These are phyloP conservation scores for Aspergillus spinulosporus DNA, from an alignment of 2,329 filamentous ascomycete species.

Conservation along the genomic window DNA sequence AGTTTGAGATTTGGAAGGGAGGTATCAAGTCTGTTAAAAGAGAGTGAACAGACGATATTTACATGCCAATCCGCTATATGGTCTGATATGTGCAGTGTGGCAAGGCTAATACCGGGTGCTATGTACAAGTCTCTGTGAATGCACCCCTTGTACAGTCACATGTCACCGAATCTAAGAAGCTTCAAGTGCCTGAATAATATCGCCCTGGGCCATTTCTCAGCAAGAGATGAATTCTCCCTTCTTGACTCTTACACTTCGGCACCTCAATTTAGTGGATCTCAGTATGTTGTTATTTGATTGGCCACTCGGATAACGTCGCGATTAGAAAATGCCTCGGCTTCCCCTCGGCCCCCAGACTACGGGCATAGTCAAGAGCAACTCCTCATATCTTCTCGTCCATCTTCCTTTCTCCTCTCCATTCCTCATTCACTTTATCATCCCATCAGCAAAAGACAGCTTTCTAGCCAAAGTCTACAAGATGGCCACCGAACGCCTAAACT, in stretches of 20 bases:
- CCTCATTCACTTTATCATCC: background rate
- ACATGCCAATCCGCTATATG: background rate
- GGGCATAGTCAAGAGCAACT: slow-evolving; percentile 8
- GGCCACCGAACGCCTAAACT: slow-evolving; percentile 82
- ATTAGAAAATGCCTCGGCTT: slow-evolving; percentile 18
- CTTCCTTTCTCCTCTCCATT: background rate
- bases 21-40: slow-evolving; percentile 46
- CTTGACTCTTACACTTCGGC: too few species aligned
- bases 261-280: background rate
- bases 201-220: background rate
- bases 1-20: slow-evolving; percentile 73
- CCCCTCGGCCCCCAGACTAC: slow-evolving; percentile 9
- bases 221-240: background rate
- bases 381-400: background rate
- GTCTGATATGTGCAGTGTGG: too few species aligned
- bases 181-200: too few species aligned
- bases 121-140: too few species aligned
- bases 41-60: background rate
- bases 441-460: background rate
- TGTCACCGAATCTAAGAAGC: too few species aligned
- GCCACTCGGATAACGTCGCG: slow-evolving; percentile 9
- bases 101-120: too few species aligned
- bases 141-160: too few species aligned
- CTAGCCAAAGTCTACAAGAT: slow-evolving; percentile 47
- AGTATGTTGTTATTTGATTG: background rate